Percentiles rank a stretch among this genome's conserved stretches.
Conservation (phyloP, 2,329 filamentous ascomycete genomes). For the Colletotrichum shisoi region DNA sequence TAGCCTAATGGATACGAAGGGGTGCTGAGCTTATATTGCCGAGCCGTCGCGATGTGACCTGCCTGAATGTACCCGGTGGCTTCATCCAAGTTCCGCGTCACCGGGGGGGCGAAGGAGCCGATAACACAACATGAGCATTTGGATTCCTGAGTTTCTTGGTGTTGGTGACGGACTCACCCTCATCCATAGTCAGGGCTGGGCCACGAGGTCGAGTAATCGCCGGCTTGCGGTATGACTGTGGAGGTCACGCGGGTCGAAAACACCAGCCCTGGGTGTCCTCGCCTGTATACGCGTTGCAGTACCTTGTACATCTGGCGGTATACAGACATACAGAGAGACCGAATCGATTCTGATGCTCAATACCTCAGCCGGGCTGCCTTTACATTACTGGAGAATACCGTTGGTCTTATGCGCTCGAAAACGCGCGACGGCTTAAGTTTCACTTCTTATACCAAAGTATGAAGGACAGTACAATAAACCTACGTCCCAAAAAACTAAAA, state of each 20-base stretch:
- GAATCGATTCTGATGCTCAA: neutral
- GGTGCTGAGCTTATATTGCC: slow-evolving; percentile 25
- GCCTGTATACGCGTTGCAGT: neutral
- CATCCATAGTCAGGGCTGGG: neutral
- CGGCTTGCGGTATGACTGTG: neutral
- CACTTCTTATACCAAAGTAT: neutral
- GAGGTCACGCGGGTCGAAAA: neutral
- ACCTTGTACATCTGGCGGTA: neutral
- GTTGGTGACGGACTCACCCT: neutral
- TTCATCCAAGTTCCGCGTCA: slow-evolving; percentile 10
- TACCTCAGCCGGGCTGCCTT: neutral
- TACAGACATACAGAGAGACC: too few species aligned
- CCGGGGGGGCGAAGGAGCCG: neutral
- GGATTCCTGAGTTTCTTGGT: neutral
- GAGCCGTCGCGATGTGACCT: slow-evolving; percentile 12
- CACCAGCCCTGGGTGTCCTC: neutral
- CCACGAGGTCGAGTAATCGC: neutral
- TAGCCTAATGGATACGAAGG: slow-evolving; percentile 10
- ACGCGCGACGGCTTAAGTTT: neutral
- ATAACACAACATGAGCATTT: neutral
- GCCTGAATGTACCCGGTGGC: slow-evolving; percentile 20
- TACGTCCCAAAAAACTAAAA: neutral
- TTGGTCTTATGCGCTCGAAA: neutral
- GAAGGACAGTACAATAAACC: too few species aligned
- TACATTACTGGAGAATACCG: neutral